Base-by-base conservation (phyloP, 768 basidiomycete genomes). In the Auriscalpium microsporum region DNA sequence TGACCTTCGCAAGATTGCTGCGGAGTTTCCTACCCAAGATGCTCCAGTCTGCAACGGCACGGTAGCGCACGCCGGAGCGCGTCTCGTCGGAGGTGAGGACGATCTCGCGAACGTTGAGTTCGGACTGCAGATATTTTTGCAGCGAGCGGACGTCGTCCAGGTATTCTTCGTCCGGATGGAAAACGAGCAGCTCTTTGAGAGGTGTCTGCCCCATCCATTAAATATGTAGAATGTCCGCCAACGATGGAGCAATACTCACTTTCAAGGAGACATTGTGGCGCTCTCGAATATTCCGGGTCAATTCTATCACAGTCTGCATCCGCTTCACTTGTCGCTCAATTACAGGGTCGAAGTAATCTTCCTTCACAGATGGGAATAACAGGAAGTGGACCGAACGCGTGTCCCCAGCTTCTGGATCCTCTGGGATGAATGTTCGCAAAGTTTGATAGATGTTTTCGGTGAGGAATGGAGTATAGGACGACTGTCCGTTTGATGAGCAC, bases 381-480 rank as follows among this genome's bases (percentile, higher is more conserved):
- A 98, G 69, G 79, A 98, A 99, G 73, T 99, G 96, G 59, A 99
- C 74, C 3, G 96, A 98, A 56, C 96, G 87, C 7, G 86, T 79
- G 64, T 98, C 96, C 2, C 80, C 81, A 16, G 78, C 78, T 28
- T 74, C 68, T 17, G 83, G 78, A 61, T 90, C 80, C 57, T 83
- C 82, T 0, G 93, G 91, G 60, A 95, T 88, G 74, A 82, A 95
- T n/a, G 74, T 74, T 47, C 84, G 82, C 42, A 98, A 78, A 36
- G 90, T 83, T 68, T 98, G 96, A 70, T 97, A 98, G 57, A 98
- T 76, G 71, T 86, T 96, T 71, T 99, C 96, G 8, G 94, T 94
- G 68, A 98, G 75, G 82, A 97, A 98, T 0, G 96, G 96, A 9
- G 94, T 97, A 72, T 96, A 99, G 8, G 96, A 94, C 1, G 95